Evolutionary conservation across 2,329 filamentous ascomycete genomes (phyloP).

Genomic region (Nemania bipapillata): DNA sequence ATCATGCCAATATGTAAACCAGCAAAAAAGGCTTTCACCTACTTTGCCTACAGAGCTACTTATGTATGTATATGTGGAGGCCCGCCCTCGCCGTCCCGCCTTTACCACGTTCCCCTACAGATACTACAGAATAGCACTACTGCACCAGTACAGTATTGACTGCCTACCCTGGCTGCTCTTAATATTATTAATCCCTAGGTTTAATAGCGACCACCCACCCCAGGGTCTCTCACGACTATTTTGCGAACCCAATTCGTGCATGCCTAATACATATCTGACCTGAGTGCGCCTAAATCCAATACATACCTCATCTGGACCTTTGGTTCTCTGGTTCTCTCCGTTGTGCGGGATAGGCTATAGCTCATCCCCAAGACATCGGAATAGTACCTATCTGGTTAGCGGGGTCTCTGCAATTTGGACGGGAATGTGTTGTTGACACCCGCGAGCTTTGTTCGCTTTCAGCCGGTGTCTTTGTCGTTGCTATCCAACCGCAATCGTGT

Average conservation of each 20-base stretch:
- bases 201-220: conserved; percentile 18
- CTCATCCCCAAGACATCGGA: conserved; percentile 11
- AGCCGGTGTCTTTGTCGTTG: conserved; percentile 19
- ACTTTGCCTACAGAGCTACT: background rate
- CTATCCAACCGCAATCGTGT: conserved; percentile 2
- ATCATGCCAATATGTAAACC: background rate
- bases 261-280: background rate
- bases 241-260: conserved; percentile 8
- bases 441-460: conserved; percentile 17
- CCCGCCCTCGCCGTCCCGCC: conserved; percentile 33
- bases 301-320: no score
- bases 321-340: background rate
- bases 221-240: background rate
- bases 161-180: background rate
- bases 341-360: conserved; percentile 1
- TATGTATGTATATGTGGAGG: conserved; percentile 27
- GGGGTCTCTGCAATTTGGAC: background rate
- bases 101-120: background rate
- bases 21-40: background rate
- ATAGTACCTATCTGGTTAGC: background rate
- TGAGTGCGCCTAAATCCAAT: background rate
- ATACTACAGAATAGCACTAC: background rate
- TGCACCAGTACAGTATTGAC: no score
- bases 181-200: conserved; percentile 27
- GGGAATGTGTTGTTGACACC: conserved; percentile 28